Evolutionary conservation across 768 basidiomycete species (phyloP), one percentile per base, ranked within the genome.

Genomic region (Thelephora ganbajun): DNA sequence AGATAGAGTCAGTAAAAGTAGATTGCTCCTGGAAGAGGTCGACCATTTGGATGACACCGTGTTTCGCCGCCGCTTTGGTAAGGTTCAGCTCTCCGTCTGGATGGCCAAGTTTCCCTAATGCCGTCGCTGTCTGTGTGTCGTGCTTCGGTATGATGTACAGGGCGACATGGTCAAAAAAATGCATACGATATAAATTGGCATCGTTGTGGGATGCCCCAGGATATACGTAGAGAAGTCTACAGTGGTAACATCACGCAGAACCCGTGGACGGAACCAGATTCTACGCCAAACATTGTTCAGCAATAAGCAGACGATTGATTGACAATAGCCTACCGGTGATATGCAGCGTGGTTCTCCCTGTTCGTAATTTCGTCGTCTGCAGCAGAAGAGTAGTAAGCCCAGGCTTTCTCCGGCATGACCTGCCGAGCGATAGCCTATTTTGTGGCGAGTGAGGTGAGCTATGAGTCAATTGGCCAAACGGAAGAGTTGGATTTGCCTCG

Each of bases 341-440:
- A 97, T 3, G 92, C 93, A 42, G 79, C 73, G 53, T 89, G 89
- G 56, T 94, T 94, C 62, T 94, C 91, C 42, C 91, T 71, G 53
- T 72, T 69, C 22, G 89, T 92, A 36, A 92, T 87, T 63, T 94
- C 90, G 56, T 96, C 93, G 59, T 97, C 93, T 5, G 93, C 81
- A 16, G 91, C 92, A 18, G 88, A 91, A 5, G 85, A 89, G 58
- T 96, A 92, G 60, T 92, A 92, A 7, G 91, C 92, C 93, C 92
- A 96, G 0, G 87, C 89, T 60, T 88, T 87, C 35, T 83, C 80
- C 1, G 78, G 66, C 73, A 97, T 80, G 6, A 86, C 80, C 56
- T 70, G 68, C 61, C 75, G 82, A 14, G 89, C 93, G 48, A 97
- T 80, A 14, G 84, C 75, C 87, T 90, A 33, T 49, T n/a, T 53